Conservation (phyloP, 202 grass and related monocot species). For the Bolboschoenoplectus hybrid region DNA sequence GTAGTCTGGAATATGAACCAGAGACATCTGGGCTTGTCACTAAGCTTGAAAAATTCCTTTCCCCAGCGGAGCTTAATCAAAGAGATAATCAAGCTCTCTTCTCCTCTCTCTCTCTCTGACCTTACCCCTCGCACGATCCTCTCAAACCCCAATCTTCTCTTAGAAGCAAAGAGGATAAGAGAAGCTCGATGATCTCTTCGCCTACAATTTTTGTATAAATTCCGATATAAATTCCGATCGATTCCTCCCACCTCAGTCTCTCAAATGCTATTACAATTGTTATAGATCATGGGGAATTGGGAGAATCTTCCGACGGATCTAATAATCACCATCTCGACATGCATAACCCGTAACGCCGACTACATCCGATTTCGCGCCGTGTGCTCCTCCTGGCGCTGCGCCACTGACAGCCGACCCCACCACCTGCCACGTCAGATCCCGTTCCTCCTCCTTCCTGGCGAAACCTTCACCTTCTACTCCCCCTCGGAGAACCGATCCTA, state of each 20-base stretch:
- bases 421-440: constrained; percentile 42
- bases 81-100: background rate
- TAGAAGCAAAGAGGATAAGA: constrained; percentile 20
- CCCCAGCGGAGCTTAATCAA: background rate
- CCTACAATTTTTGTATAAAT: background rate
- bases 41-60: background rate
- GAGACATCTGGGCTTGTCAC: background rate
- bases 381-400: constrained; percentile 39
- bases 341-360: constrained; percentile 35
- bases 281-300: constrained; percentile 32
- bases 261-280: background rate
- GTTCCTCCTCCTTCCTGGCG: constrained; percentile 34
- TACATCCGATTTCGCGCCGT: constrained; percentile 45
- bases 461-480: constrained; percentile 27
- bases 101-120: background rate
- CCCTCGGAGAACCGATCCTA: constrained; percentile 16
- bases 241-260: background rate
- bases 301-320: constrained; percentile 39
- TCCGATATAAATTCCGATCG: background rate
- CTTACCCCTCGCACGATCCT: constrained; percentile 23
- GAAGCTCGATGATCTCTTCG: background rate
- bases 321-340: constrained; percentile 9
- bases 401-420: constrained; percentile 16
- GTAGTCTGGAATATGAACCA: background rate
- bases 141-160: constrained; percentile 15